phyloP scores from a whole-genome alignment of 164 flowering plant genomes.

The Taxillus chinensis region DNA sequence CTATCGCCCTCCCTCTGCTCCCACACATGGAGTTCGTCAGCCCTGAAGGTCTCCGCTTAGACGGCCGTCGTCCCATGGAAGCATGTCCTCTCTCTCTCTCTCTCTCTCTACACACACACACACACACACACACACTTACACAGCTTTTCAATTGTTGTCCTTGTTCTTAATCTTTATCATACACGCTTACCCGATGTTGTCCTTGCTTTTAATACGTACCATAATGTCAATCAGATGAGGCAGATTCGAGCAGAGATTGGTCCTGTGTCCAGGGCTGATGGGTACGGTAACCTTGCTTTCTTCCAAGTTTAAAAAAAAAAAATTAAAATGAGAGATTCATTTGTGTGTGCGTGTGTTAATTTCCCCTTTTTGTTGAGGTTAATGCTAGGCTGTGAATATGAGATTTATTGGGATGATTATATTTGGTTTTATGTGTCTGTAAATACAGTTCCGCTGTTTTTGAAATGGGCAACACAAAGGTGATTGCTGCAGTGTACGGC shows the following conservation, averaged over 20 bases:
- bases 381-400: too few species aligned
- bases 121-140: background rate
- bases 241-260: conserved; percentile 79
- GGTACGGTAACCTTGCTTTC: conserved; percentile 27
- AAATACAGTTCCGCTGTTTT: conserved; percentile 76
- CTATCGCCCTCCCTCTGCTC: background rate
- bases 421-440: background rate
- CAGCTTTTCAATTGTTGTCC: too few species aligned
- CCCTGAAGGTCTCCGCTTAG: conserved; percentile 91
- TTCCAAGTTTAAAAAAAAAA: too few species aligned
- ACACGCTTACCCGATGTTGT: too few species aligned
- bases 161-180: background rate
- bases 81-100: conserved; percentile 22
- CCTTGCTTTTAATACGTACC: background rate
- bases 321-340: too few species aligned
- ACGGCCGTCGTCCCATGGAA: conserved; percentile 93
- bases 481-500: conserved; percentile 96
- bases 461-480: conserved; percentile 98
- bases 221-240: conserved; percentile 55
- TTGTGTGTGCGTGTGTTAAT: background rate
- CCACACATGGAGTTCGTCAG: conserved; percentile 65
- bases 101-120: background rate
- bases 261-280: conserved; percentile 76
- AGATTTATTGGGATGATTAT: background rate
- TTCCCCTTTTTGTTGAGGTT: background rate